Base-by-base conservation (phyloP, 768 basidiomycete genomes). In the Kockovaella imperatae region DNA sequence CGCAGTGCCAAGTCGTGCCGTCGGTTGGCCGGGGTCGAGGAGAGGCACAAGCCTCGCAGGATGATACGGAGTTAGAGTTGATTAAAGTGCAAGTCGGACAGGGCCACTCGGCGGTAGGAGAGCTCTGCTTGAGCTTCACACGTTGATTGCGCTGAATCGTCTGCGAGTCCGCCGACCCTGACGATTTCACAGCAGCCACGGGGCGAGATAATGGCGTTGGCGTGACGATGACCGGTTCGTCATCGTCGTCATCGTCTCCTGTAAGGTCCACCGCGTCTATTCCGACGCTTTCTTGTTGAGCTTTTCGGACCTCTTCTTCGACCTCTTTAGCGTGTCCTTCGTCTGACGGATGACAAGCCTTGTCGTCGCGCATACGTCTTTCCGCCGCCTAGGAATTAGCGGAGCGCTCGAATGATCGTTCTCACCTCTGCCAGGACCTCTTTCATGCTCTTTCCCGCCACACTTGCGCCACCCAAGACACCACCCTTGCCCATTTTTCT, bases 401-500 rank as follows among this genome's bases (percentile, higher is more conserved):
- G 31, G 8, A 15, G 26, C 5, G 25, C 23, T 7, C 48, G 34
- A 14, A 28, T 18, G 32, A 4, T 31, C 25, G 23, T 15, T 26
- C 80, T 60, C 55, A 82, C 82, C 73, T 78, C 76, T 10, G 82
- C 86, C 21, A 86, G 80, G 31, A 88, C 73, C 64, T 93, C 83
- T 51, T 83, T 74, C 20, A 81, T 81, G 26, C 77, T 78, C 57
- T 83, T 70, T 6, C 74, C 76, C 38, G 72, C 61, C 18, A 44
- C 39, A 5, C 49, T 28, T 0, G 56, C 35, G 28, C 84, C 79
- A 31, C 82, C 84, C 10, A 87, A 73, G 39, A 79, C 75, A 35
- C 73, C 60, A 6, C 82, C 80, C 13, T 80, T 77, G 14, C 53
- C 80, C 73, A 52, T 81, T 59, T 35, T 79, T 50, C 6, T 61